Conservation (phyloP, 1,284 basidiomycete genomes). For the Golubevia pallescens region DNA sequence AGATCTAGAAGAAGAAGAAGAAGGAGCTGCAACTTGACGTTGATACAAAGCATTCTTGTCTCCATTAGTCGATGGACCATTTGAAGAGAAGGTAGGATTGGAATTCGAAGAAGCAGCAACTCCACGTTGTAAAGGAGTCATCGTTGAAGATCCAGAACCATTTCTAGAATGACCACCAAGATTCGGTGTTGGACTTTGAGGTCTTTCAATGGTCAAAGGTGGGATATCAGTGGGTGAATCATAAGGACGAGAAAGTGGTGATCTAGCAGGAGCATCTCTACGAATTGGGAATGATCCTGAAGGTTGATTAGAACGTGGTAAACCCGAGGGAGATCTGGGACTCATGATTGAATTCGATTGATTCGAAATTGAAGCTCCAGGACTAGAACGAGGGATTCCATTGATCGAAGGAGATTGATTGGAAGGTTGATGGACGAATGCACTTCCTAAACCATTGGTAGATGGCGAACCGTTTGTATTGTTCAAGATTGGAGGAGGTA, state of each 20-base stretch:
- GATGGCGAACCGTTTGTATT: constrained; percentile 9
- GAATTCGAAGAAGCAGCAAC: background rate
- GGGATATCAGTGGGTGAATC: background rate
- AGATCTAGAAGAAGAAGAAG: background rate
- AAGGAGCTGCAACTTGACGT: background rate
- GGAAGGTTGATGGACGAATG: constrained; percentile 8
- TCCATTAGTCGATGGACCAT: background rate
- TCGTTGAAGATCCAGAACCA: background rate
- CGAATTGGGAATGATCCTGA: background rate
- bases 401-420: constrained; percentile 7
- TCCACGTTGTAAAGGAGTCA: background rate
- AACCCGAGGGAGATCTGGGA: too few relatives aligned
- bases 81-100: too few relatives aligned
- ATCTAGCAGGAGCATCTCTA: background rate
- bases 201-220: background rate
- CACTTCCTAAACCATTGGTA: constrained; percentile 22
- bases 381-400: too few relatives aligned
- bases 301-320: too few relatives aligned
- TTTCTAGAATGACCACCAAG: background rate
- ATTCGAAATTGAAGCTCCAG: too few relatives aligned
- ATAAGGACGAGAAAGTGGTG: background rate
- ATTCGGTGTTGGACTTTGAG: background rate
- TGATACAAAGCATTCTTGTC: background rate
- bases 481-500: too few relatives aligned
- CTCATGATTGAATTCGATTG: too few relatives aligned